phyloP scores from a whole-genome alignment of 179 eudicot species.

The Beta corolliflora region DNA sequence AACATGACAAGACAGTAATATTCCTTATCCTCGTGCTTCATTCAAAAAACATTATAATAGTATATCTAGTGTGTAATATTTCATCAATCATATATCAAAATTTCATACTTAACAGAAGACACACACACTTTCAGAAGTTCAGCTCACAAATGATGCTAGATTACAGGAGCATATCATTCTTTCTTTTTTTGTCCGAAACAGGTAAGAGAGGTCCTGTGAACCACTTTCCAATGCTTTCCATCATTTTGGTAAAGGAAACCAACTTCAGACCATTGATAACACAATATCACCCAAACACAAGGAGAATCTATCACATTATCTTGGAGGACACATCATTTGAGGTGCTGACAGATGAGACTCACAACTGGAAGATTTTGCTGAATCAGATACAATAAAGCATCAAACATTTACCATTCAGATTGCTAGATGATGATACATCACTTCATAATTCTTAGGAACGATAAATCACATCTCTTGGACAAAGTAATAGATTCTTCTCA shows the following conservation, averaged over 20 bases:
- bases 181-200: background rate
- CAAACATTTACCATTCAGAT: background rate
- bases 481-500: background rate
- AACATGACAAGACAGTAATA: background rate
- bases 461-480: background rate
- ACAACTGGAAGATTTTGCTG: background rate
- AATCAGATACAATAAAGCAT: background rate
- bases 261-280: background rate
- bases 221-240: background rate
- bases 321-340: background rate
- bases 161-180: background rate
- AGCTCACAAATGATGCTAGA: background rate
- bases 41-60: background rate
- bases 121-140: background rate
- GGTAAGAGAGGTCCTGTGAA: background rate
- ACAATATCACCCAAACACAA: background rate
- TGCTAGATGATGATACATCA: background rate
- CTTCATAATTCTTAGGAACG: background rate
- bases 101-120: background rate
- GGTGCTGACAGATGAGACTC: background rate
- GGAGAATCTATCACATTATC: background rate
- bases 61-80: background rate
- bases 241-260: background rate
- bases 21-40: background rate
- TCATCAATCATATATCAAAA: background rate